These are phyloP conservation scores for Penicillium sp. DNA, from an alignment of 2,329 filamentous ascomycete genomes.

Conservation along the genomic window DNA sequence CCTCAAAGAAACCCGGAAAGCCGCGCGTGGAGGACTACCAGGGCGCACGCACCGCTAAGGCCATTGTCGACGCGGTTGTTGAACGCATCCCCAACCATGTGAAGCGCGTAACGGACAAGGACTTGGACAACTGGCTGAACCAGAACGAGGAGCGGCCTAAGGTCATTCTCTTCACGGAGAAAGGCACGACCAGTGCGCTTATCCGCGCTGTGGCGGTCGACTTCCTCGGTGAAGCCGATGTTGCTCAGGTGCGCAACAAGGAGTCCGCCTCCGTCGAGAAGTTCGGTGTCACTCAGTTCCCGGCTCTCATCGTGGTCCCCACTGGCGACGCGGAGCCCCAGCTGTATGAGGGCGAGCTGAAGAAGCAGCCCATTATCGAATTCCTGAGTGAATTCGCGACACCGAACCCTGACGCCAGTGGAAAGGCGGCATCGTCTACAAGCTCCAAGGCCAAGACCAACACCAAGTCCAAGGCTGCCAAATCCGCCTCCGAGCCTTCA, in stretches of 20 bases:
- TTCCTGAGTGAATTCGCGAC: constrained; percentile 77
- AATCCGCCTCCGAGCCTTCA: constrained; percentile 47
- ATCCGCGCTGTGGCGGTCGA: constrained; percentile 85
- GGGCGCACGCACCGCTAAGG: constrained; percentile 77
- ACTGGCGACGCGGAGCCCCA: constrained; percentile 66
- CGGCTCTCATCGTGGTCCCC: constrained; percentile 75
- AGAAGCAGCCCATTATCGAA: constrained; percentile 74
- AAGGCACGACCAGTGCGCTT: constrained; percentile 80
- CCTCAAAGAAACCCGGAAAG: constrained; percentile 74
- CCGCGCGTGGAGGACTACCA: constrained; percentile 89
- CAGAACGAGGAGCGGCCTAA: constrained; percentile 69
- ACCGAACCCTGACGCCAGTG: constrained; percentile 74
- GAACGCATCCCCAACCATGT: constrained; percentile 92
- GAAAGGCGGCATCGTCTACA: constrained; percentile 38
- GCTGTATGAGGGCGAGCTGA: constrained; percentile 77
- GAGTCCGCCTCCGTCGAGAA: constrained; percentile 68
- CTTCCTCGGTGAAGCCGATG: constrained; percentile 73
- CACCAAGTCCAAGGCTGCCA: constrained; percentile 45
- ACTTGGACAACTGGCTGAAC: constrained; percentile 70
- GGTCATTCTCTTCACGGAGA: constrained; percentile 89
- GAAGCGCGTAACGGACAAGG: constrained; percentile 73
- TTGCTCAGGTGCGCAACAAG: constrained; percentile 82
- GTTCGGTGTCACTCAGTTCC: constrained; percentile 76
- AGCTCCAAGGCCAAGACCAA: constrained; percentile 33
- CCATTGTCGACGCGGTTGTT: constrained; percentile 79